phyloP scores from a whole-genome alignment of 202 grass and related monocot species.

The Hordeum pubiflorum region DNA sequence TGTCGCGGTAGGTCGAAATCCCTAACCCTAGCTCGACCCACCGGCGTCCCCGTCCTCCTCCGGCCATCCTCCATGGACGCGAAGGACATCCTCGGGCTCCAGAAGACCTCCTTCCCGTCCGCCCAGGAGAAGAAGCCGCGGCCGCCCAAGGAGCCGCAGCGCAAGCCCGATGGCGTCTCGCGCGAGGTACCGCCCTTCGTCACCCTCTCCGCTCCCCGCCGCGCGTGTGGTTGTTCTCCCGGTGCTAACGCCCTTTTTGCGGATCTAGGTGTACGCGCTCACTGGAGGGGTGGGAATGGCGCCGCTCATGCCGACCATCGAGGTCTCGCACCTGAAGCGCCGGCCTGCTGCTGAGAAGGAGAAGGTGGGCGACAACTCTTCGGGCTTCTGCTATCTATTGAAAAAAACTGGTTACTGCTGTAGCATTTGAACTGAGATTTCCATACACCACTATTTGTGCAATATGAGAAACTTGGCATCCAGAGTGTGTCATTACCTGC shows the following conservation, averaged over 20 bases:
- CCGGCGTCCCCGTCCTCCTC: not conserved
- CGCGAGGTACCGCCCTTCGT: slow-evolving; percentile 44
- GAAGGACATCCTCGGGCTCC: slow-evolving; percentile 91
- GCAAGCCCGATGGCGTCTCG: slow-evolving; percentile 91
- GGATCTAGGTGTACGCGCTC: slow-evolving; percentile 79
- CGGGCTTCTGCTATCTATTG: not conserved
- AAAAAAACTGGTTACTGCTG: not conserved
- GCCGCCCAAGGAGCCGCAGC: slow-evolving; percentile 81
- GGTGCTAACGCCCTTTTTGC: not conserved
- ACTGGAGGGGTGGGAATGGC: slow-evolving; percentile 78
- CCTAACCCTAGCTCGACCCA: slow-evolving; percentile 44
- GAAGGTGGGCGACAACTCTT: slow-evolving; percentile 43
- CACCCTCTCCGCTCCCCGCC: not conserved
- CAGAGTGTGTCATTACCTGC: not conserved
- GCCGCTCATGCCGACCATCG: slow-evolving; percentile 79
- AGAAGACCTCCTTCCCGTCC: slow-evolving; percentile 61
- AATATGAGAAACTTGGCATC: too few relatives aligned
- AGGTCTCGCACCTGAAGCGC: slow-evolving; percentile 75
- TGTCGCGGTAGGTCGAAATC: slow-evolving; percentile 33
- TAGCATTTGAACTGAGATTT: not conserved
- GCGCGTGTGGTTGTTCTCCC: not conserved
- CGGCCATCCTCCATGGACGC: slow-evolving; percentile 57
- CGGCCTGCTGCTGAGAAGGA: slow-evolving; percentile 66
- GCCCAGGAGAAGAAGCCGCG: slow-evolving; percentile 81
- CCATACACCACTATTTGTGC: too few relatives aligned